Evolutionary conservation across 768 basidiomycete genomes (phyloP).

Genomic region (Cystofilobasidium bisporidii): DNA sequence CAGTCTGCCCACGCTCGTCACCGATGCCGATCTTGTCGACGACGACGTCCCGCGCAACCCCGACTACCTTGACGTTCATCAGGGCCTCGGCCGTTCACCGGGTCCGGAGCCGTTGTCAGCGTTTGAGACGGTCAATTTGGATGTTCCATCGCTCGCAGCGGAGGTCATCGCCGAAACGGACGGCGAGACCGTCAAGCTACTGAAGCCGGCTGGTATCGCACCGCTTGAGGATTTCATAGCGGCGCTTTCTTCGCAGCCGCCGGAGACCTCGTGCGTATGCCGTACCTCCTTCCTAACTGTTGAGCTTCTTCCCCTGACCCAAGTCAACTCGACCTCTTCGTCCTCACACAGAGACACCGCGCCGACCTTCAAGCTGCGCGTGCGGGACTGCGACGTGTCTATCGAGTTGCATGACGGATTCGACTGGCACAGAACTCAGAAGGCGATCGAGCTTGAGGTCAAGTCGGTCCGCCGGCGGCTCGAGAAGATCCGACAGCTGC

Average conservation of each 20-base stretch:
- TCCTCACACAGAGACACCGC: neutral
- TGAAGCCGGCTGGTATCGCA: conserved; percentile 55
- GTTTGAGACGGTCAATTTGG: conserved; percentile 17
- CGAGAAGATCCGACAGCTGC: conserved; percentile 79
- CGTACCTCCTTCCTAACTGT: neutral
- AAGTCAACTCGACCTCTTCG: neutral
- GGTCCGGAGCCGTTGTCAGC: conserved; percentile 7
- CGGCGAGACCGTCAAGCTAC: conserved; percentile 76
- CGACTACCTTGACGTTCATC: conserved; percentile 63
- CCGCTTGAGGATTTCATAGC: conserved; percentile 59
- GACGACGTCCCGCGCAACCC: conserved; percentile 84
- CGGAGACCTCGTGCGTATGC: neutral
- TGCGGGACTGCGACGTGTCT: conserved; percentile 55
- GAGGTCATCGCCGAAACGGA: conserved; percentile 44
- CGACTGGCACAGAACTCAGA: conserved; percentile 81
- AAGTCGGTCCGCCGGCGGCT: conserved; percentile 77
- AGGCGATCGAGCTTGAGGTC: conserved; percentile 74
- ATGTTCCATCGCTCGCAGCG: neutral
- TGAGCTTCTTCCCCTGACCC: neutral
- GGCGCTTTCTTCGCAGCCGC: neutral
- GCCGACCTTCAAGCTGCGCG: conserved; percentile 24
- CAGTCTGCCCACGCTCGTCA: conserved; percentile 61
- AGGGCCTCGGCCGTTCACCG: neutral
- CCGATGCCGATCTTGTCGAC: conserved; percentile 73
- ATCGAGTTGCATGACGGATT: conserved; percentile 84